Conservation (phyloP, 176 grass and related monocot species). For the Tillandsia leiboldiana region DNA sequence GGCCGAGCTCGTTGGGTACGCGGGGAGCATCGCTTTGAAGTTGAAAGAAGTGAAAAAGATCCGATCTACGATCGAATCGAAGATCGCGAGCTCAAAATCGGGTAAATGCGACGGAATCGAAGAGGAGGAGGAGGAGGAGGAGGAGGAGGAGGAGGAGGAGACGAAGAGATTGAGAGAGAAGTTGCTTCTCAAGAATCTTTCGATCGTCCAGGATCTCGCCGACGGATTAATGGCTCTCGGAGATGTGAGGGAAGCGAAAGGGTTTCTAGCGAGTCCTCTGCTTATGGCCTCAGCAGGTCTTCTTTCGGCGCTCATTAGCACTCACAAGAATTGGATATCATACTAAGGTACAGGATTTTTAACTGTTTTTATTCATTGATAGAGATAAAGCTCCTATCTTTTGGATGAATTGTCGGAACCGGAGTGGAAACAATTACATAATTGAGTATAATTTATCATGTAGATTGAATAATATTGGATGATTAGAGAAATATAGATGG, state of each 20-base stretch:
- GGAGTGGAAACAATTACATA: neutral
- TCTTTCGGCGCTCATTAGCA: conserved; percentile 25
- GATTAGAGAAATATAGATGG: neutral
- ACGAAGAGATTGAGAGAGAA: conserved; percentile 18
- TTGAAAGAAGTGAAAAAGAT: conserved; percentile 14
- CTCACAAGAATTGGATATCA: conserved; percentile 26
- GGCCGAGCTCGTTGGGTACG: conserved; percentile 20
- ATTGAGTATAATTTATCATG: neutral
- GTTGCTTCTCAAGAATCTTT: conserved; percentile 17
- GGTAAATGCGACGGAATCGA: neutral
- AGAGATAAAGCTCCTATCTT: conserved; percentile 4
- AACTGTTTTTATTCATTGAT: neutral
- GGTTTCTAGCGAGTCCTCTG: conserved; percentile 10
- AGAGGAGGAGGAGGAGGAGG: too few species aligned
- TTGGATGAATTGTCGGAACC: neutral
- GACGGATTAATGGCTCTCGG: conserved; percentile 23
- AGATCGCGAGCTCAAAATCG: neutral
- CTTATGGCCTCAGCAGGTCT: conserved; percentile 24
- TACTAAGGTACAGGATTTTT: conserved; percentile 3
- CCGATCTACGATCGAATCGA: neutral
- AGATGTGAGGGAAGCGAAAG: conserved; percentile 25
- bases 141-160: neutral
- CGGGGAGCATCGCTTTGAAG: conserved; percentile 17
- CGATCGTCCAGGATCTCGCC: conserved; percentile 18
- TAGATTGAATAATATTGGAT: neutral